Evolutionary conservation across 768 basidiomycete species (phyloP).

Genomic region (Termitomyces heimii): DNA sequence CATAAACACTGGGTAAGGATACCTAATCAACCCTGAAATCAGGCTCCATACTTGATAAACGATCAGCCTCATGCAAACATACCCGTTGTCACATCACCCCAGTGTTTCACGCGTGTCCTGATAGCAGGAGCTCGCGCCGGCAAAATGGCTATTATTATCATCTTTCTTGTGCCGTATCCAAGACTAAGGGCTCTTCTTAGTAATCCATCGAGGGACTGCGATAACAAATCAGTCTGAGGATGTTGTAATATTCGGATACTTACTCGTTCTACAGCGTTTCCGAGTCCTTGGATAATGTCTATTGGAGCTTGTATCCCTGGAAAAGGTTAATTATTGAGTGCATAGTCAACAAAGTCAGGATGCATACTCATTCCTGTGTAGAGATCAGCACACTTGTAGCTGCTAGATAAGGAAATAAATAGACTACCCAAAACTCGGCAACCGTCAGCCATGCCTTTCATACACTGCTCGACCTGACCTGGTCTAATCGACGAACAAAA

Average conservation of each 20-base stretch:
- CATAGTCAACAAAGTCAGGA: not conserved
- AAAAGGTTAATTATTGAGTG: not conserved
- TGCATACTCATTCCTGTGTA: slow-evolving; percentile 8
- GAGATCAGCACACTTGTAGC: not conserved
- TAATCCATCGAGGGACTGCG: slow-evolving; percentile 3
- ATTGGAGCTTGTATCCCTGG: slow-evolving; percentile 1
- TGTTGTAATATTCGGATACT: not conserved
- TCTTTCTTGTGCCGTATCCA: not conserved
- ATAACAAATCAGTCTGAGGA: not conserved
- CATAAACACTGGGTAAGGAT: slow-evolving; percentile 41
- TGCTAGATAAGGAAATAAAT: not conserved
- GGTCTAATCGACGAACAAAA: slow-evolving; percentile 1
- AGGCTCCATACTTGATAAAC: not conserved
- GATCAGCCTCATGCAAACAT: not conserved
- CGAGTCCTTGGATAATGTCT: not conserved
- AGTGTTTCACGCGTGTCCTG: slow-evolving; percentile 43
- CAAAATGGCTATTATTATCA: slow-evolving; percentile 46
- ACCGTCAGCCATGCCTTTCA: slow-evolving; percentile 1
- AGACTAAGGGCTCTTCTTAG: slow-evolving; percentile 1
- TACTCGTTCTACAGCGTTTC: slow-evolving; percentile 8
- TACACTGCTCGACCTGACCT: not conserved
- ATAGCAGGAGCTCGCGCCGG: slow-evolving; percentile 42
- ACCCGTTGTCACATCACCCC: slow-evolving; percentile 41
- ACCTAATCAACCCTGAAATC: slow-evolving; percentile 15
- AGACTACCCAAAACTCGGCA: slow-evolving; percentile 2